phyloP scores from a whole-genome alignment of 2,329 filamentous ascomycete species.

The Pseudocercospora fuligena region DNA sequence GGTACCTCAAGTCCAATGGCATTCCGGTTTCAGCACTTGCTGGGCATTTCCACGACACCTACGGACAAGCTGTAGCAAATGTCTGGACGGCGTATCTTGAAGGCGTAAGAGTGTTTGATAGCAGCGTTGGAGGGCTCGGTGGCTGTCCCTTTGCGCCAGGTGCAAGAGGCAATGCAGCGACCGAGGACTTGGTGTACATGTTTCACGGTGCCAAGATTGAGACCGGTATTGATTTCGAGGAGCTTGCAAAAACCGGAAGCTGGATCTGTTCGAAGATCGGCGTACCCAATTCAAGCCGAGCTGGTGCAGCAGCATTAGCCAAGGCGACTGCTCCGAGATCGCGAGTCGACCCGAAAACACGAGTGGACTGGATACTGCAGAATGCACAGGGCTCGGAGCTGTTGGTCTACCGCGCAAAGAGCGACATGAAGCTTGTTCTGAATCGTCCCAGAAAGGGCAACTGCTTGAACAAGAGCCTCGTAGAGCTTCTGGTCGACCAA shows the following conservation, averaged over 20 bases:
- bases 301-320: constrained; percentile 23
- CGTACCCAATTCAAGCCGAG: constrained; percentile 32
- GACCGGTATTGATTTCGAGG: constrained; percentile 33
- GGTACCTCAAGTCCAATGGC: constrained; percentile 33
- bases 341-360: not conserved
- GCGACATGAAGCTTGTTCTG: constrained; percentile 18
- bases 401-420: constrained; percentile 10
- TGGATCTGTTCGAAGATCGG: constrained; percentile 34
- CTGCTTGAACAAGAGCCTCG: constrained; percentile 17
- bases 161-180: constrained; percentile 36
- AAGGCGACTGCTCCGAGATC: not conserved
- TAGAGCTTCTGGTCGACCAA: constrained; percentile 12
- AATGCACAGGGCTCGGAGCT: not conserved
- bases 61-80: constrained; percentile 37
- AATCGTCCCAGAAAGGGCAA: constrained; percentile 23
- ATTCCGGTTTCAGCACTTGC: constrained; percentile 29
- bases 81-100: constrained; percentile 30
- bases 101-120: constrained; percentile 35
- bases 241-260: constrained; percentile 26
- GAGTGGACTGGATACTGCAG: not conserved
- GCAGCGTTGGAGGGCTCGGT: constrained; percentile 35
- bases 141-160: constrained; percentile 38
- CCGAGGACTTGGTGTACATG: constrained; percentile 36
- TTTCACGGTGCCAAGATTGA: constrained; percentile 31
- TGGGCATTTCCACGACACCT: constrained; percentile 39